Base-by-base conservation (phyloP, 78 protist species). In the Trichosphaerium sp. region DNA sequence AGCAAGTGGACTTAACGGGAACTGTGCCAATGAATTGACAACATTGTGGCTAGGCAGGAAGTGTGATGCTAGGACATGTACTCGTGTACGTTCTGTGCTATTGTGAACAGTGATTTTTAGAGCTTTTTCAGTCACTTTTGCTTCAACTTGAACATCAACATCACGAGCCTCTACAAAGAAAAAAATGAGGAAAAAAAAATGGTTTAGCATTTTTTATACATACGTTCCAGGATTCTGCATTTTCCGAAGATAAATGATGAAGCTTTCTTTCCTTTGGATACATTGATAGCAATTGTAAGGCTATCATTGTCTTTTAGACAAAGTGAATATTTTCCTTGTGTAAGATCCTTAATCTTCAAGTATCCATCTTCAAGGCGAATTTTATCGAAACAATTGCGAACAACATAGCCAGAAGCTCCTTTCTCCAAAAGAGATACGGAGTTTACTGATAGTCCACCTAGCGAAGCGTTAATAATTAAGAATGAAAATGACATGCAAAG, bases 241-340 rank as follows among this genome's bases (percentile, higher is more conserved):
- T 44, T 39, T 60, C 62, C 49, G 35, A 74, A 51, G 38, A 74
- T 52, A 38, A 35, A 63, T 10, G 60, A 58, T 39, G 65, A 71
- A 12, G 39, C 37, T 25, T 67, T 6, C 43, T 74, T 47, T 49
- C 80, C 80, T 67, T 74, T 68, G 1, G 67, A 55, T 35, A 74
- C 80, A 34, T 63, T 63, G 32, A 74, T 74, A 2, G 7, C 15
- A 35, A 74, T 74, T 25, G 44, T 58, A 4, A 0, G 11, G 0
- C 38, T 61, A 2, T 6, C 5, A 18, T 35, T 48, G 28, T 18
- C 4, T 25, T 29, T 25, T n/a, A 49, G 7, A 34, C 40, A 21
- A 18, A 67, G 29, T 10, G 31, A 32, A 44, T 32, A 67, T 4
- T 11, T 5, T 32, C 73, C 73, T 21, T 52, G 26, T 5, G 58